A percentile compares a stretch with the other conserved stretches of the same genome.
phyloP scores from a whole-genome alignment of 176 grass and related monocot genomes.

The Tuctoria greenei region DNA sequence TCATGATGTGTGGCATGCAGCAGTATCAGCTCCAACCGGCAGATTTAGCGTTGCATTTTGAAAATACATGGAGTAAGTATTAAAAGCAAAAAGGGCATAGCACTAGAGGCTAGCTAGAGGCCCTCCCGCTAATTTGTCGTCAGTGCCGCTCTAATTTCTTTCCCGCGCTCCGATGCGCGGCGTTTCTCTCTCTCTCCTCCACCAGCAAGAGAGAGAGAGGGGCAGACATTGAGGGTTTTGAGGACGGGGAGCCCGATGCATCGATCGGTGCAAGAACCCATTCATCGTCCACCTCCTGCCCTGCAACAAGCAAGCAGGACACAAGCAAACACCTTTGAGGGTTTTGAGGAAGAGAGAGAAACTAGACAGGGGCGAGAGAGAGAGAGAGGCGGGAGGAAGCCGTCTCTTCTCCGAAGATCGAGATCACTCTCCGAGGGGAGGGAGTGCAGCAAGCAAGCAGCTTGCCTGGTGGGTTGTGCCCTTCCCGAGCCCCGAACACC shows the following conservation, averaged over 20 bases:
- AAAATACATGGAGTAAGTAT: background rate
- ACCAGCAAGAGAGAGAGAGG: constrained; percentile 8
- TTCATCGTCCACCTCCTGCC: constrained; percentile 10
- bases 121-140: constrained; percentile 37
- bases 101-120: background rate
- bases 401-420: constrained; percentile 35
- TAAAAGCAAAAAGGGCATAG: background rate
- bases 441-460: background rate
- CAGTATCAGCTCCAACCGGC: too few species aligned
- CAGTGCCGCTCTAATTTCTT: constrained; percentile 37
- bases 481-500: constrained; percentile 39
- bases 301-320: constrained; percentile 30
- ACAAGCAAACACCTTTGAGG: constrained; percentile 49
- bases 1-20: constrained; percentile 3
- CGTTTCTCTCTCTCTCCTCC: background rate
- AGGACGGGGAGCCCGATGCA: constrained; percentile 39
- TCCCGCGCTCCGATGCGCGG: constrained; percentile 35
- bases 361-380: background rate
- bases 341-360: constrained; percentile 48
- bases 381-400: constrained; percentile 12
- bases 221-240: constrained; percentile 1
- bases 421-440: constrained; percentile 30
- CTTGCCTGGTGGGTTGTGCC: constrained; percentile 62
- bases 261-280: constrained; percentile 40
- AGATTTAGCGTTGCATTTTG: background rate